Base-by-base conservation (phyloP, 805 yeast species). In the Candida railenensis region DNA sequence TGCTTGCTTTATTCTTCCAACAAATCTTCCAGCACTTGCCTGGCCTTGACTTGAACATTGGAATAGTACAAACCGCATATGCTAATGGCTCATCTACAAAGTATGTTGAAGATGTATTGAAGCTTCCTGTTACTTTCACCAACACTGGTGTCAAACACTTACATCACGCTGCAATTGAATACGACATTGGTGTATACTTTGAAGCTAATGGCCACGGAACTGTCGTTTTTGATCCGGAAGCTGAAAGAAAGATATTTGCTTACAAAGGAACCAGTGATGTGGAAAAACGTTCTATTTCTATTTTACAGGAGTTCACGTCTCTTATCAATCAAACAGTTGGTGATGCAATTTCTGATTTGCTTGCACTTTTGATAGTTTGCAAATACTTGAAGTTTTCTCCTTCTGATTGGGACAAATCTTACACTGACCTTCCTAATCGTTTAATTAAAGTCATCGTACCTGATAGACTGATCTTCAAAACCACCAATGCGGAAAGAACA, bases 181-280 rank as follows among this genome's bases (percentile, higher is more conserved):
- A 80, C 59, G 98, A 90, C 58, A 77, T 92, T 50, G 99, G 99
- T 21, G 83, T 94, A 14, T 94, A 94, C 67, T 94, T 94, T 57
- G 99, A 94, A 71, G 99, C 99, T 45, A 94, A 94, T 62, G 99
- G 99, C n/a, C 99, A 94, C 62, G 99, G 99, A 12, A 94, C 99
- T 0, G 96, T 92, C 4, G 73, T 89, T 18, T 94, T 94, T 62
- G 81, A 88, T 3, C 75, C 80, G 0, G 65, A 68, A 15, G 70
- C 71, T 4, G 72, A 80, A 47, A 56, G 57, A 2, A 57, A 57
- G 8, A 66, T 73, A 32, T 68, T 66, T 44, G 53, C 44, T 19
- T 64, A 66, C 42, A 52, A 62, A 30, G 67, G 80, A 2, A 28
- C 44, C 3, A 37, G 40, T 21, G 47, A 61, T 0, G 59, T 72